Conservation (phyloP, 2,329 filamentous ascomycete genomes). For the Daldinia eschscholtzii region DNA sequence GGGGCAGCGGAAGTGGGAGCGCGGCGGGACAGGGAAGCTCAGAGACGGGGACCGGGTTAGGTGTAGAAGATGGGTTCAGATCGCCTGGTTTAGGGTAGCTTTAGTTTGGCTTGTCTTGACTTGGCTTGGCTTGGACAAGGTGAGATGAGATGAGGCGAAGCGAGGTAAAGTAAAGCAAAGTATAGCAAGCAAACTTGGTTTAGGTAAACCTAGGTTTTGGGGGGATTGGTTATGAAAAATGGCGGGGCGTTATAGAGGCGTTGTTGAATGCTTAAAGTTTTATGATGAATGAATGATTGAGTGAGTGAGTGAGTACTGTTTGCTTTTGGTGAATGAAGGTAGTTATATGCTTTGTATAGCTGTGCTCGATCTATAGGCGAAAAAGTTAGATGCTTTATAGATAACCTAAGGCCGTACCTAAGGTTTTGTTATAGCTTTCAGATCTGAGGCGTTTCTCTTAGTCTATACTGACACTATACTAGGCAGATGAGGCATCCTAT, state of each 20-base stretch:
- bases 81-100: slow-evolving; percentile 23
- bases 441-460: no score
- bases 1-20: slow-evolving; percentile 13
- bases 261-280: neutral
- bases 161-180: neutral
- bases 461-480: no score
- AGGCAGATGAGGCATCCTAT: no score
- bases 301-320: neutral
- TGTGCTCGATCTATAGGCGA: no score
- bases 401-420: no score
- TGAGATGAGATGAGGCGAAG: neutral
- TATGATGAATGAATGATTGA: neutral
- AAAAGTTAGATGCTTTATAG: no score
- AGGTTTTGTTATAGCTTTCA: no score
- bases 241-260: neutral
- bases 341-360: no score
- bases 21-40: slow-evolving; percentile 9
- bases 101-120: neutral
- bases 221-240: neutral
- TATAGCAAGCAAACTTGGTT: neutral
- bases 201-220: neutral
- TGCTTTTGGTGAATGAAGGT: neutral
- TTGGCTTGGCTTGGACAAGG: neutral
- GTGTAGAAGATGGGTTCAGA: slow-evolving; percentile 29
- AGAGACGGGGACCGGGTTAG: slow-evolving; percentile 9